Evolutionary conservation across 78 protist genomes (phyloP), one percentile per base, ranked within the genome.

Genomic region (Dictyostelium intermedium): DNA sequence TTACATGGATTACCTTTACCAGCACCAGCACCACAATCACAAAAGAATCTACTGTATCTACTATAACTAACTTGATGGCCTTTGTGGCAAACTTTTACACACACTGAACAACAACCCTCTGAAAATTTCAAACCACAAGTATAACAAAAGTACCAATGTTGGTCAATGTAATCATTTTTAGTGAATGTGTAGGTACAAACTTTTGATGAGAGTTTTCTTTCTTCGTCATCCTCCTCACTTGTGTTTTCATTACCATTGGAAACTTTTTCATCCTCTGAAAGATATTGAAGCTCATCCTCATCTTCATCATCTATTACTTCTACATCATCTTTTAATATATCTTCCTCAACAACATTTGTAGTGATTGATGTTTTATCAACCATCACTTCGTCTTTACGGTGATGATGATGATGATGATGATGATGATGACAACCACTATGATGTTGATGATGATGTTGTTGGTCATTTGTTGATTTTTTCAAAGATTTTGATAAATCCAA

Each of bases 21-120:
- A 5, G 83, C 94, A 34, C 92, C 97, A n/a, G 94, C 98, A 25
- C 98, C 98, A 91, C 98, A 97, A 91, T 97, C 98, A 91, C 98
- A 97, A 87, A 94, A 97, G 97, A 97, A 97, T 69, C 96, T 39
- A 18, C 86, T 63, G 82, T 47, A 87, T 81, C 97, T 82, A n/a
- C 91, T 53, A 84, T 95, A 97, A 13, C 96, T 56, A 35, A 97
- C 93, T 23, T 76, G 97, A 83, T 97, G 98, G 27, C 97, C 97
- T 32, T 23, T 60, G 87, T 97, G 98, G 60, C 98, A 97, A 43
- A 82, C 92, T 18, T 70, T 91, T 2, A 92, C 98, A 81, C 98
- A 97, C 18, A 89, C 91, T 9, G 97, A 82, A 63, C 98, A 97
- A 85, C 98, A 97, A 34, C 98, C 98, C 84, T 95, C 95, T 11